Conservation (phyloP, 108 stramenopile species). For the Craspedostauros australis region DNA sequence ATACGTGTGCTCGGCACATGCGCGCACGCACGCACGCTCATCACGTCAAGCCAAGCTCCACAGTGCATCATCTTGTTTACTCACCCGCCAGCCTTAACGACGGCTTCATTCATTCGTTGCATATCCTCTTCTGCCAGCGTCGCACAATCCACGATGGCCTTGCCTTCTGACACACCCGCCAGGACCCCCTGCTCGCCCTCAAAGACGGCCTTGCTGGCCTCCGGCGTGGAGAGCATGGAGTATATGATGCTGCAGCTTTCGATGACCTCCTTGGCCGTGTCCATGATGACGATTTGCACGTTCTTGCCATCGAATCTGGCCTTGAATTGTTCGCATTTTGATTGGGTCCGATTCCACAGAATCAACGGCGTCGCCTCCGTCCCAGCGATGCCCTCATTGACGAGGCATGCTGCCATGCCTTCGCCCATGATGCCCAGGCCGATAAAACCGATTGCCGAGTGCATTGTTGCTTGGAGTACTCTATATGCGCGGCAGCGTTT, state of each 20-base stretch:
- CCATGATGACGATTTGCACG: conserved; percentile 42
- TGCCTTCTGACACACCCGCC: conserved; percentile 62
- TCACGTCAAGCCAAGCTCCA: no score
- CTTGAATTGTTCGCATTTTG: conserved; percentile 54
- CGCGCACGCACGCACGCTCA: not conserved
- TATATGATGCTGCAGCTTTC: conserved; percentile 65
- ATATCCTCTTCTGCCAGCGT: conserved; percentile 85
- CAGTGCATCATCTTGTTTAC: conserved; percentile 7
- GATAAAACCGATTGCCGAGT: conserved; percentile 65
- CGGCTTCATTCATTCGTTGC: conserved; percentile 57
- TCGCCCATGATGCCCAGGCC: conserved; percentile 92
- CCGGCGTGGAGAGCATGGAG: conserved; percentile 82
- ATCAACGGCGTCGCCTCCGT: conserved; percentile 51
- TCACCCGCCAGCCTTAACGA: conserved; percentile 75
- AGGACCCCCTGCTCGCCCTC: conserved; percentile 59
- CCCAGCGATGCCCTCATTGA: conserved; percentile 69
- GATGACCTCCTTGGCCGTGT: conserved; percentile 72
- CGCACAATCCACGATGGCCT: conserved; percentile 89
- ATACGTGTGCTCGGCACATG: not conserved
- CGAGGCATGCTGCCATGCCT: conserved; percentile 80
- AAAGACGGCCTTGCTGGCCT: conserved; percentile 79
- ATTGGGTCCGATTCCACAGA: conserved; percentile 75
- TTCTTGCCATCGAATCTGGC: conserved; percentile 49
- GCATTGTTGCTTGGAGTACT: conserved; percentile 1
- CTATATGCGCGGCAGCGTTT: no score